phyloP scores from a whole-genome alignment of 139 green algal genomes.

The Chlamydomonas sp. region DNA sequence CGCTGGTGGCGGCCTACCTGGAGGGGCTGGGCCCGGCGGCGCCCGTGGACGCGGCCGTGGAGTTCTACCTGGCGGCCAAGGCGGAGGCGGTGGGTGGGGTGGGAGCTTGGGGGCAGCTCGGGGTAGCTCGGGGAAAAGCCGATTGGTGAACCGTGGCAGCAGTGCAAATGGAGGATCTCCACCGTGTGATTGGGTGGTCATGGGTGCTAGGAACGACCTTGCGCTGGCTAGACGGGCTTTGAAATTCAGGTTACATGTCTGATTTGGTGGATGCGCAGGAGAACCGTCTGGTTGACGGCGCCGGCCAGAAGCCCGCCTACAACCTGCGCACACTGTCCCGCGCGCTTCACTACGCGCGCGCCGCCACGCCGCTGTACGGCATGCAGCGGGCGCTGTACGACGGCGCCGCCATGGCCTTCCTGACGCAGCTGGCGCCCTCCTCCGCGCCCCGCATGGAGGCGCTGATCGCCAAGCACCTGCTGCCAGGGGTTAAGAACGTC shows the following conservation, averaged over 20 bases:
- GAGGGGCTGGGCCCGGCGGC: slow-evolving; percentile 38
- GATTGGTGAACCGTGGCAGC: background rate
- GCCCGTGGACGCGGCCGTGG: slow-evolving; percentile 86
- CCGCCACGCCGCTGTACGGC: slow-evolving; percentile 81
- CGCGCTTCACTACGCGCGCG: slow-evolving; percentile 88
- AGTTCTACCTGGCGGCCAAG: slow-evolving; percentile 93
- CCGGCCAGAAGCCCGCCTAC: slow-evolving; percentile 89
- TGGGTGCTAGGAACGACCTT: no score
- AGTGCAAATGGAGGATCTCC: background rate
- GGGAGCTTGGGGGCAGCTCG: background rate
- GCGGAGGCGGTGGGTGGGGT: slow-evolving; percentile 69
- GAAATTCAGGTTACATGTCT: no score
- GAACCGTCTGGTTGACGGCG: slow-evolving; percentile 81
- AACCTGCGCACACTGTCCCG: slow-evolving; percentile 94
- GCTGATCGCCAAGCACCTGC: slow-evolving; percentile 70
- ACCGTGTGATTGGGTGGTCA: no score
- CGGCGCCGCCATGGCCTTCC: slow-evolving; percentile 94
- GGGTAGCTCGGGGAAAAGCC: background rate
- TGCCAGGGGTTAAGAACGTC: slow-evolving; percentile 55
- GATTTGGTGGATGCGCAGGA: slow-evolving; percentile 53
- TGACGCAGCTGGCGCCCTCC: slow-evolving; percentile 82
- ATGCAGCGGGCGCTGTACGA: slow-evolving; percentile 92
- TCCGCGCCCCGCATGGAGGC: slow-evolving; percentile 66
- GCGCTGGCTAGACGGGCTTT: no score
- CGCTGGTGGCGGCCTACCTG: slow-evolving; percentile 87